Percentiles rank a stretch among this genome's conserved stretches.
phyloP scores from a whole-genome alignment of 352 stramenopile species.

The Phytophthora fragariaefolia region DNA sequence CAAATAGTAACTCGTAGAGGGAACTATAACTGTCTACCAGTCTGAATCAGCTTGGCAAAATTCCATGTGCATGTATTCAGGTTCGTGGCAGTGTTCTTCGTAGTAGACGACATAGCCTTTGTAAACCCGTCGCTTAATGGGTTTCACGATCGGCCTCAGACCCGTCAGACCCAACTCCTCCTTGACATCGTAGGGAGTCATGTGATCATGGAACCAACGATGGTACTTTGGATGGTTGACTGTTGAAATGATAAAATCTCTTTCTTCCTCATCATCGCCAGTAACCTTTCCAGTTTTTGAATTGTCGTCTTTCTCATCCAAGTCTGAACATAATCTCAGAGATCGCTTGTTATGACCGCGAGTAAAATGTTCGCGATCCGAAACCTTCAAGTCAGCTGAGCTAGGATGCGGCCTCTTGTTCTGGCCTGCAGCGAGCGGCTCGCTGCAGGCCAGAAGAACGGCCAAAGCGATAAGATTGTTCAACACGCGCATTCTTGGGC shows the following conservation, averaged over 20 bases:
- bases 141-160: slow-evolving; percentile 2
- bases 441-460: slow-evolving; percentile 8
- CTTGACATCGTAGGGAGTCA: slow-evolving; percentile 17
- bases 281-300: no score
- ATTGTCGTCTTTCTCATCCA: background rate
- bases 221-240: slow-evolving; percentile 9
- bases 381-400: background rate
- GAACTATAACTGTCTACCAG: background rate
- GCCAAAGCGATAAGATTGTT: slow-evolving; percentile 6
- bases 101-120: slow-evolving; percentile 24
- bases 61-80: slow-evolving; percentile 6
- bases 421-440: background rate
- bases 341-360: slow-evolving; percentile 1
- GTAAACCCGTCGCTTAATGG: slow-evolving; percentile 24
- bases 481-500: slow-evolving; percentile 17
- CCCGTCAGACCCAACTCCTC: slow-evolving; percentile 9
- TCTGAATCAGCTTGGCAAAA: slow-evolving; percentile 10
- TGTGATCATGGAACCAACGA: slow-evolving; percentile 9
- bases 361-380: slow-evolving; percentile 1
- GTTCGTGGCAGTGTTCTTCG: slow-evolving; percentile 12
- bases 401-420: background rate
- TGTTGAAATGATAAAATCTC: slow-evolving; percentile 9
- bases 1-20: background rate
- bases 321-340: background rate
- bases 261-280: slow-evolving; percentile 15